A percentile compares a stretch with the other conserved stretches of the same genome.
Evolutionary conservation across 1,284 basidiomycete species (phyloP).

Genomic region (Peniophora sp.): DNA sequence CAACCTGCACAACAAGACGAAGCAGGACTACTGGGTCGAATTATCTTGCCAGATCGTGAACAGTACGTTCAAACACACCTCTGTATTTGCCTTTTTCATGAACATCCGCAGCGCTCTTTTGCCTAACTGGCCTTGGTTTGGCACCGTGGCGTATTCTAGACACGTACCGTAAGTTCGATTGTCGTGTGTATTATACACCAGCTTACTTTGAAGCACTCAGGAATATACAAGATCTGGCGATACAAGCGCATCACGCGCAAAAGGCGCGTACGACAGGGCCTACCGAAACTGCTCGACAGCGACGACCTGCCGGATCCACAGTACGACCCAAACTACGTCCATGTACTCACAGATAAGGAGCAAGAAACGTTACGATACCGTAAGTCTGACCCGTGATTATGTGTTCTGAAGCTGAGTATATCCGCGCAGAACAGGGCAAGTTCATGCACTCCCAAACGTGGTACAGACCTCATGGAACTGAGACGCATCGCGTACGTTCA

Average conservation of each 20-base stretch:
- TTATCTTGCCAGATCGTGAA: conserved; percentile 73
- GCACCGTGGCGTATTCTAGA: conserved; percentile 73
- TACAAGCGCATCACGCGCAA: conserved; percentile 54
- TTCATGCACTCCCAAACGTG: conserved; percentile 72
- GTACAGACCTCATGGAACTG: conserved; percentile 84
- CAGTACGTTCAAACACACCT: conserved; percentile 29
- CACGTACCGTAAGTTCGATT: conserved; percentile 58
- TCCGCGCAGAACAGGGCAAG: conserved; percentile 51
- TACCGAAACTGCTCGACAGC: conserved; percentile 62
- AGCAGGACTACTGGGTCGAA: conserved; percentile 71
- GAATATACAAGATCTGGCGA: conserved; percentile 68
- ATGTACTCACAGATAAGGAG: conserved; percentile 67
- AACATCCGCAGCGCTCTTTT: conserved; percentile 55
- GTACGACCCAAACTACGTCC: conserved; percentile 68
- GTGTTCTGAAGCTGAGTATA: neutral
- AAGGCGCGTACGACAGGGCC: conserved; percentile 48
- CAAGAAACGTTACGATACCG: conserved; percentile 63
- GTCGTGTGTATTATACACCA: neutral
- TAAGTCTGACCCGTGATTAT: conserved; percentile 23
- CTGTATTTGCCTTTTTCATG: conserved; percentile 1
- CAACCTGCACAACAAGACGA: conserved; percentile 56
- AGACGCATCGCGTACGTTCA: conserved; percentile 69
- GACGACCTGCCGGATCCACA: conserved; percentile 75
- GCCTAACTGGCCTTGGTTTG: conserved; percentile 66
- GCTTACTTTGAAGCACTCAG: conserved; percentile 23